Evolutionary conservation across 208 protist species (phyloP).

Genomic region (Herpetomonas tarakana): DNA sequence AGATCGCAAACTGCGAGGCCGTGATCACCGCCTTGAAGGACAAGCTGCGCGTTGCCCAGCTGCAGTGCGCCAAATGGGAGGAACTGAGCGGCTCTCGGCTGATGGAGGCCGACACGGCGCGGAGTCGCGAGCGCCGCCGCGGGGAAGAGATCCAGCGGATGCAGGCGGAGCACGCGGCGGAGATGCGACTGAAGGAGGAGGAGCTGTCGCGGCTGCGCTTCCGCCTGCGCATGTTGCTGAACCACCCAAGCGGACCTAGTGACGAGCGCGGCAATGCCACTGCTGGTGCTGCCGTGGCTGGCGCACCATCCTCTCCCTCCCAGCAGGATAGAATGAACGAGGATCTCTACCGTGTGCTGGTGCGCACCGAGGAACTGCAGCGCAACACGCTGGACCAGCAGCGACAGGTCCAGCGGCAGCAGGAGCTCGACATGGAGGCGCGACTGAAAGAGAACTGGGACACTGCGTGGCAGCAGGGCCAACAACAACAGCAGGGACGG

Average conservation of each 20-base stretch:
- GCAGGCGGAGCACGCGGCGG: conserved; percentile 70
- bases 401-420: conserved; percentile 30
- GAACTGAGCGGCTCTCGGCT: conserved; percentile 71
- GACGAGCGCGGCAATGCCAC: neutral
- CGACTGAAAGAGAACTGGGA: conserved; percentile 2
- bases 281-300: neutral
- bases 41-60: conserved; percentile 34
- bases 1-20: conserved; percentile 16
- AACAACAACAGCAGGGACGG: too few relatives aligned
- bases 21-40: conserved; percentile 37
- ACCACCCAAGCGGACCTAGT: neutral
- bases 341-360: conserved; percentile 39
- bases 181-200: conserved; percentile 80
- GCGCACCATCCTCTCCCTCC: neutral
- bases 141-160: conserved; percentile 63
- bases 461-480: neutral
- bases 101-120: conserved; percentile 61
- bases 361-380: conserved; percentile 51
- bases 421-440: conserved; percentile 9
- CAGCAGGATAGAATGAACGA: conserved; percentile 2
- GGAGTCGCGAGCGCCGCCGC: conserved; percentile 60
- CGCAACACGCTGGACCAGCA: conserved; percentile 35
- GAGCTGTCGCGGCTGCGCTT: conserved; percentile 67
- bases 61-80: conserved; percentile 66
- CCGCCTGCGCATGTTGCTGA: conserved; percentile 43